These are phyloP conservation scores for Erodium trifolium DNA, from an alignment of 441 rosid species.

Conservation along the genomic window DNA sequence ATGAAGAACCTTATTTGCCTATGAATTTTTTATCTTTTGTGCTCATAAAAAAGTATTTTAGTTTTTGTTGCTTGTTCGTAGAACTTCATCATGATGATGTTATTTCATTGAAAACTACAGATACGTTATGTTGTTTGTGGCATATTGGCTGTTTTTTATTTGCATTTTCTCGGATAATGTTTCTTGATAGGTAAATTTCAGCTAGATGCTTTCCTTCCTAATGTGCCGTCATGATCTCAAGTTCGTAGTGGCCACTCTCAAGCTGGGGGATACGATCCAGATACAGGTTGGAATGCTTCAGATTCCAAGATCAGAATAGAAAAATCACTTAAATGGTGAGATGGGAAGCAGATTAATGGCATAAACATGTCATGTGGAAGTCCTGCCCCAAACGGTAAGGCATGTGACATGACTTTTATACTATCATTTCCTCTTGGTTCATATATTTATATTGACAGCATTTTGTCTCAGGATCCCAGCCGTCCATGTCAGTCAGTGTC, in stretches of 20 bases:
- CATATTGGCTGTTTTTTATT: neutral
- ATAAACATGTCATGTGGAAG: constrained; percentile 7
- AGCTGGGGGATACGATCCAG: constrained; percentile 4
- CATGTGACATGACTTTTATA: constrained; percentile 11
- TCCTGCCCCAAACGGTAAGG: constrained; percentile 13
- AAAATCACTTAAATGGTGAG: neutral
- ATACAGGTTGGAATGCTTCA: constrained; percentile 5
- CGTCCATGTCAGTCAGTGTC: constrained; percentile 12
- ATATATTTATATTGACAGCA: neutral
- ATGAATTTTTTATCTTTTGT: too few species aligned
- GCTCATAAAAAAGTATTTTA: too few species aligned
- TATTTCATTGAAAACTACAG: too few species aligned
- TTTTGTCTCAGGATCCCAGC: constrained; percentile 13
- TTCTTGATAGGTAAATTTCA: neutral
- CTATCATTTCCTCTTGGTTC: constrained; percentile 5
- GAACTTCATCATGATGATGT: too few species aligned
- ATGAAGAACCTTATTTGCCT: too few species aligned
- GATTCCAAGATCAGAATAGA: constrained; percentile 10
- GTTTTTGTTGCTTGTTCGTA: too few species aligned
- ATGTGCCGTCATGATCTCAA: neutral
- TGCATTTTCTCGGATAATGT: neutral
- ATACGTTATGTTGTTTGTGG: neutral
- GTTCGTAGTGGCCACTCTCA: neutral
- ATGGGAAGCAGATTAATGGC: constrained; percentile 1
- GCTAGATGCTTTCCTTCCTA: neutral